phyloP scores from a whole-genome alignment of 208 protist species.

The Wallacemonas sp. region DNA sequence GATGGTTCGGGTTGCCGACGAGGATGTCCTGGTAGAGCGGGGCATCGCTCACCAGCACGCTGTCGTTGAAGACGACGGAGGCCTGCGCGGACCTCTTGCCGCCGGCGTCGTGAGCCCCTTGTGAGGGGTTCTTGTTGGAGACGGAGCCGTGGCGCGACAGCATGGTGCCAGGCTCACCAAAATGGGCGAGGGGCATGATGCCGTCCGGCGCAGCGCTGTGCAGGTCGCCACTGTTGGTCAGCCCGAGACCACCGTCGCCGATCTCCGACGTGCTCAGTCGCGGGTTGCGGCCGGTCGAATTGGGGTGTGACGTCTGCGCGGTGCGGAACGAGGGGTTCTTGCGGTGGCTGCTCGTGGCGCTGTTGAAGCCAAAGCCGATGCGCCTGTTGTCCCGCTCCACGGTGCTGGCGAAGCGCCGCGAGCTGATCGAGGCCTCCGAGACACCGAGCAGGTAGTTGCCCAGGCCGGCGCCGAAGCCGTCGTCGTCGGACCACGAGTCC shows the following conservation, averaged over 20 bases:
- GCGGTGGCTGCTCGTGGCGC: constrained; percentile 1
- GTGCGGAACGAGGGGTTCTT: constrained; percentile 3
- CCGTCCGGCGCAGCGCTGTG: not conserved
- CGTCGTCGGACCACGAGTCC: constrained; percentile 24
- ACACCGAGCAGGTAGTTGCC: constrained; percentile 13
- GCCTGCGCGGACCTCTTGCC: not conserved
- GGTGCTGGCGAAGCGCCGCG: not conserved
- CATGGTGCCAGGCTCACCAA: not conserved
- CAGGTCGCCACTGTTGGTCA: constrained; percentile 6
- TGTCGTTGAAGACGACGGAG: constrained; percentile 11
- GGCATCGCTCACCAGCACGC: not conserved
- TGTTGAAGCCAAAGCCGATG: constrained; percentile 25
- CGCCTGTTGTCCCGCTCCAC: not conserved
- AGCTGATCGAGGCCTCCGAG: constrained; percentile 5
- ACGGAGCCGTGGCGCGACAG: constrained; percentile 9
- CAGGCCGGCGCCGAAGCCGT: not conserved
- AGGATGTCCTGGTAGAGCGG: not conserved
- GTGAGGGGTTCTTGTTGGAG: not conserved
- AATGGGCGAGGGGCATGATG: constrained; percentile 7
- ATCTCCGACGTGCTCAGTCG: constrained; percentile 3
- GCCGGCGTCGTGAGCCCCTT: not conserved
- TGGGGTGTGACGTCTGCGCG: not conserved
- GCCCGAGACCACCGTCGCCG: not conserved
- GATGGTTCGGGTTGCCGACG: constrained; percentile 2
- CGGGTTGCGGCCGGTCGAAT: not conserved